Base-by-base conservation (phyloP, 495 filamentous ascomycete genomes). In the Neurospora sp. region DNA sequence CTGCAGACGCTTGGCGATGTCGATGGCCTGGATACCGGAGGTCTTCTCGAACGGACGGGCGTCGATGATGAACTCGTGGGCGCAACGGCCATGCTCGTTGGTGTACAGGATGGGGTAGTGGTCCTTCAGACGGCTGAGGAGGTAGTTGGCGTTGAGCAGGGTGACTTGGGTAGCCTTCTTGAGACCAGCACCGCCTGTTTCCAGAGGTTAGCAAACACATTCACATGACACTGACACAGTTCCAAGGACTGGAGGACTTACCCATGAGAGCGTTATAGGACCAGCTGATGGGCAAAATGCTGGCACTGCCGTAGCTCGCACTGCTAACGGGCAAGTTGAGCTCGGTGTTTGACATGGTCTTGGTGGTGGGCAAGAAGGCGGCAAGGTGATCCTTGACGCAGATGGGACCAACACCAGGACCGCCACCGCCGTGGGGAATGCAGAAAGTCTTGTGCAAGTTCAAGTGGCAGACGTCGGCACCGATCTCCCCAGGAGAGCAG, bases 371-470 rank as follows among this genome's bases (percentile, higher is more conserved):
- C 44, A 99, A 88, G 86, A 89, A 94, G 18, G 89, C 86, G 9
- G 87, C 83, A 68, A 99, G 88, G 77, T 96, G 94, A 68, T 88
- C 82, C 76, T 93, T 94, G 48, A 98, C 96, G 77, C 95, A 94
- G 73, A 99, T 97, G 70, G 96, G 96, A 2, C 96, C 96, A 59
- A 98, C 94, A 73, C 96, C 96, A 7, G 96, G 96, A 31, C 96
- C 96, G 73, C 96, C 96, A 73, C 96, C 96, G 70, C 96, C 96
- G 81, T 99, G 96, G 27, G 96, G 96, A 77, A 99, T 99, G 83
- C 96, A 99, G 87, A 99, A 99, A 1, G 96, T 99, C 85, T 99
- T 99, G 88, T 99, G 96, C 18, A 99, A 86, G 81, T 99, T 99
- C 71, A 99, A 83, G 84, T 99, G 96, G 87, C 96, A 99, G 37